These are phyloP conservation scores for Irpex rosettiformis DNA, from an alignment of 1,284 basidiomycete genomes.

Conservation along the genomic window DNA sequence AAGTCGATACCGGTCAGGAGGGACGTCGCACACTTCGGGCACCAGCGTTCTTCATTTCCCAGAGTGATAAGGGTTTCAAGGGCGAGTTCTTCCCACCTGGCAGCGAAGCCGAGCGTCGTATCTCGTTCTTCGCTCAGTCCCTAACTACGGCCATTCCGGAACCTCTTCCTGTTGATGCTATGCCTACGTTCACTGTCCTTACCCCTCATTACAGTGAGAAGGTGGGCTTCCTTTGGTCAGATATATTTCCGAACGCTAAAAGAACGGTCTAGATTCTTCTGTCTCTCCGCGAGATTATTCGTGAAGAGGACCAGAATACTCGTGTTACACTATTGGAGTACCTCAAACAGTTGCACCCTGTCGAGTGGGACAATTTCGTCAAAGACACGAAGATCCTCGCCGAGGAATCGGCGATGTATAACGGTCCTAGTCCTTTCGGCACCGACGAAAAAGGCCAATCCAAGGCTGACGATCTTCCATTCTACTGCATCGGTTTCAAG, in stretches of 20 bases:
- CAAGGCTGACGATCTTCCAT: conserved; percentile 93
- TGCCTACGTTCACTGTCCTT: conserved; percentile 96
- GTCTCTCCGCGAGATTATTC: conserved; percentile 92
- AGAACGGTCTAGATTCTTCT: conserved; percentile 67
- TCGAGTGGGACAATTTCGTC: conserved; percentile 99
- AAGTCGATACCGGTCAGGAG: conserved; percentile 80
- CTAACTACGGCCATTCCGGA: conserved; percentile 88
- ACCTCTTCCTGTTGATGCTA: conserved; percentile 89
- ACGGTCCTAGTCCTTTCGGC: conserved; percentile 76
- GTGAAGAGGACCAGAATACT: conserved; percentile 93
- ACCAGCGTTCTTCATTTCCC: conserved; percentile 93
- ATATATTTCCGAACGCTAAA: background rate
- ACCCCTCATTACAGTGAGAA: conserved; percentile 97
- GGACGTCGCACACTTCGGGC: conserved; percentile 87
- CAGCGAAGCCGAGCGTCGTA: conserved; percentile 90
- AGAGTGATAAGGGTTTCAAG: conserved; percentile 79
- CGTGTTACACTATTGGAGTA: conserved; percentile 95
- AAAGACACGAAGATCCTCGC: conserved; percentile 99
- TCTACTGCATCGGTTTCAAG: conserved; percentile 99
- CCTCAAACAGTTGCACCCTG: conserved; percentile 95
- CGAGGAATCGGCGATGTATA: conserved; percentile 89
- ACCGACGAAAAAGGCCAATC: conserved; percentile 84
- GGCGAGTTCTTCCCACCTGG: conserved; percentile 92
- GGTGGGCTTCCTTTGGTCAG: conserved; percentile 35
- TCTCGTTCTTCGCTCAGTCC: conserved; percentile 96